phyloP scores from a whole-genome alignment of 2,329 filamentous ascomycete genomes.

The Coniochaeta ligniaria region DNA sequence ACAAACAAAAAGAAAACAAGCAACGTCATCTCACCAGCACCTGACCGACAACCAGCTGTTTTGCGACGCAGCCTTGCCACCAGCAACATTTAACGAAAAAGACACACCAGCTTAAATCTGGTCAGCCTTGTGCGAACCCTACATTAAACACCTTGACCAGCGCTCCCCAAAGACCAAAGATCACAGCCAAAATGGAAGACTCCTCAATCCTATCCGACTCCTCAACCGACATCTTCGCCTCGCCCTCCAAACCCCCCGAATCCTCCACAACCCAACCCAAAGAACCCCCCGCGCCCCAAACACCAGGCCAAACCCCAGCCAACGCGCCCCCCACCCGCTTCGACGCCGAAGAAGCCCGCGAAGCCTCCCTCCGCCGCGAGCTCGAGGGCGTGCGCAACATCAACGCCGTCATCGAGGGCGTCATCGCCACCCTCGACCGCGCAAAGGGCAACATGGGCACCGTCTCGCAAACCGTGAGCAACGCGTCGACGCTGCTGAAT shows the following conservation, averaged over 20 bases:
- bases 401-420: conserved; percentile 78
- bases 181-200: background rate
- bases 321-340: conserved; percentile 37
- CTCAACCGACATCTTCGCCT: conserved; percentile 1
- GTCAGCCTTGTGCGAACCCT: too few relatives aligned
- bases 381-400: conserved; percentile 77
- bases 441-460: conserved; percentile 76
- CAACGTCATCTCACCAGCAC: background rate
- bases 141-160: too few relatives aligned
- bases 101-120: too few relatives aligned
- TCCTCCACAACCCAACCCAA: background rate
- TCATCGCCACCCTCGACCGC: conserved; percentile 63
- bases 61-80: too few relatives aligned
- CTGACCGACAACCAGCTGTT: background rate
- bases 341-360: conserved; percentile 60
- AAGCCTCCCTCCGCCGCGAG: conserved; percentile 69
- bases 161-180: background rate
- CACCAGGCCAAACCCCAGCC: conserved; percentile 17
- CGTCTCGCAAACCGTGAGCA: conserved; percentile 76
- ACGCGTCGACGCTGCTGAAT: conserved; percentile 82
- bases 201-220: background rate
- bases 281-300: conserved; percentile 25
- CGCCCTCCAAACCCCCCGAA: conserved; percentile 2
- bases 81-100: too few relatives aligned
- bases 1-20: background rate